A percentile compares a stretch with the other conserved stretches of the same genome.
Conservation (phyloP, 345 rosid genomes). For the Aethionema arabicum region DNA sequence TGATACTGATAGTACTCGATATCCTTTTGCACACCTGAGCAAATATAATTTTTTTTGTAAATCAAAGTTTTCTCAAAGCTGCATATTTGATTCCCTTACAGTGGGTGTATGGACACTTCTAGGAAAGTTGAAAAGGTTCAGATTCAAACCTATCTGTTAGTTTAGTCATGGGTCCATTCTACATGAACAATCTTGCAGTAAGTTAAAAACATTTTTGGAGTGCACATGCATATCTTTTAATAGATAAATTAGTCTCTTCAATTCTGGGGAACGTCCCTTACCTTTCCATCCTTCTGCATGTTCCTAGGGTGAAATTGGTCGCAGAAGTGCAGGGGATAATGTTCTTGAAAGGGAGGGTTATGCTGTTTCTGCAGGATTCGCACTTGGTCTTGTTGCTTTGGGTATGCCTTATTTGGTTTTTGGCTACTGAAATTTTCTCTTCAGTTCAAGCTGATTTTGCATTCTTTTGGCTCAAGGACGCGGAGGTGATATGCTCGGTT, state of each 20-base stretch:
- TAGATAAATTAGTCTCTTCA: constrained; percentile 14
- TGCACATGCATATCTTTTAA: constrained; percentile 11
- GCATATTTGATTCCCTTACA: constrained; percentile 10
- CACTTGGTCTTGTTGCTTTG: constrained; percentile 93
- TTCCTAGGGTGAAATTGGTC: constrained; percentile 87
- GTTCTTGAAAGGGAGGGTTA: constrained; percentile 99
- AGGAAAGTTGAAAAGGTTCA: constrained; percentile 4
- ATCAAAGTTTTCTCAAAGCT: constrained; percentile 1
- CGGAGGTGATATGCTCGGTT: constrained; percentile 79
- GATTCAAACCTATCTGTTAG: neutral
- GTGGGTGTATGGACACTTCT: constrained; percentile 14
- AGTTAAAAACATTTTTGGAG: constrained; percentile 16
- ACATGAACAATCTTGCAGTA: neutral
- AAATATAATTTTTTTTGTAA: neutral
- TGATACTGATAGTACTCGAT: constrained; percentile 4
- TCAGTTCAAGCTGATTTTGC: constrained; percentile 23
- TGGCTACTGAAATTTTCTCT: constrained; percentile 13
- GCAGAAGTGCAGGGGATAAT: constrained; percentile 97
- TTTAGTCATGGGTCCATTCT: constrained; percentile 15
- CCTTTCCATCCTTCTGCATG: constrained; percentile 31
- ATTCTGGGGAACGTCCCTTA: constrained; percentile 15
- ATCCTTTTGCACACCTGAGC: constrained; percentile 1
- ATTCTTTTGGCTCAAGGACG: constrained; percentile 62
- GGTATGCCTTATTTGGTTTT: constrained; percentile 51
- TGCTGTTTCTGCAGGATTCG: constrained; percentile 98